Evolutionary conservation across 2,329 filamentous ascomycete genomes (phyloP), one percentile per base, ranked within the genome.

Genomic region (Fusarium buxicola): DNA sequence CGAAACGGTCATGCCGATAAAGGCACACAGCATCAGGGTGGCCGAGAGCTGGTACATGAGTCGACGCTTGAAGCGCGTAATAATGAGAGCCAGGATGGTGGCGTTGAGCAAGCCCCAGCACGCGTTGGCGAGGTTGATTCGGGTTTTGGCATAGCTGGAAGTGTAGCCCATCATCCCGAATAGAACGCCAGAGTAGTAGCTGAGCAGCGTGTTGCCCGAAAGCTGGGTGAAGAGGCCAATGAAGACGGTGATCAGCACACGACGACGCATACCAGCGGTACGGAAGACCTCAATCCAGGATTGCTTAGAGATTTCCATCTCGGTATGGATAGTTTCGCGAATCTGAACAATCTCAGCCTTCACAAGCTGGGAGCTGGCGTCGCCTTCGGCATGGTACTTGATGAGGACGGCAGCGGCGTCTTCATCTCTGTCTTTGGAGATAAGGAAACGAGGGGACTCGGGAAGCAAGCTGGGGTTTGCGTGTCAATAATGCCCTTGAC

Each of bases 341-440:
- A 89, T 89, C 70, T 89, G 84, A 1, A 80, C 80, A 67, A 88
- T 83, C 68, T 89, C 87, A 8, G 84, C 84, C 47, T 81, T 78
- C 24, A 88, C 84, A 11, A 87, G 79, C 11, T 80, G 74, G 1
- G 82, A 85, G 30, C 78, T 72, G 7, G 68, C 68, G 45, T 86
- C 77, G 3, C 82, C 84, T 65, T 86, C 84, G 15, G 82, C 82
- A 60, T 84, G 81, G 66, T 82, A 83, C 55, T 75, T 77, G 47
- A 72, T 56, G 10, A 77, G 69, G n/a, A 76, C 51, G 1, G 60
- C 68, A 3, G 69, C 65, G 1, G 75, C 75, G 34, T 77, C 74
- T 15, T 76, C 75, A 12, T 45, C 46, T 6, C 71, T 68, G 40
- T 75, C 75, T 6, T 65, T 60, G 9, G 71, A 66, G 43, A 77